phyloP scores from a whole-genome alignment of 129 eudicot genomes.

The Flaveria ramosissima region DNA sequence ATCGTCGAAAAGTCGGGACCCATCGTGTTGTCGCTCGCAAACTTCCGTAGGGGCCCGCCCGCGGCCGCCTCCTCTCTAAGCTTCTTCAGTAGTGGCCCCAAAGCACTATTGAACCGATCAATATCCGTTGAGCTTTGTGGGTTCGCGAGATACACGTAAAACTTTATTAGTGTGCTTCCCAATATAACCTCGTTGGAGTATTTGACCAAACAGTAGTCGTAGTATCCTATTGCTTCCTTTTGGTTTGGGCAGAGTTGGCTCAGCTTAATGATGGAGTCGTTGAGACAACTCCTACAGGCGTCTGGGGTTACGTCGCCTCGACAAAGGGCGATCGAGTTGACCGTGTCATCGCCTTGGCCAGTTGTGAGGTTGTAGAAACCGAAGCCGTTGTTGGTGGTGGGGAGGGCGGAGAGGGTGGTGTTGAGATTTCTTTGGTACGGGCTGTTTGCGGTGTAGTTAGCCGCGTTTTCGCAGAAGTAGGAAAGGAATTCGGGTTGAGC shows the following conservation, averaged over 20 bases:
- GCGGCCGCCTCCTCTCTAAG: conserved; percentile 25
- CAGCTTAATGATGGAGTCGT: conserved; percentile 2
- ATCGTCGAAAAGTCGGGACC: conserved; percentile 22
- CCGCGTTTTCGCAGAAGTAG: background rate
- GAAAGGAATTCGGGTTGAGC: conserved; percentile 17
- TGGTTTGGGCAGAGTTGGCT: conserved; percentile 32
- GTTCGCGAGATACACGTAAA: background rate
- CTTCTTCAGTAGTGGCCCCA: conserved; percentile 13
- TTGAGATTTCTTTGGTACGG: background rate
- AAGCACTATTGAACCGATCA: conserved; percentile 14
- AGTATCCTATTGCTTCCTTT: conserved; percentile 39
- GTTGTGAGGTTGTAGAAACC: conserved; percentile 39
- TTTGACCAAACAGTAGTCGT: conserved; percentile 37
- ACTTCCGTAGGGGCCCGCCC: conserved; percentile 27
- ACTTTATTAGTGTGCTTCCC: background rate
- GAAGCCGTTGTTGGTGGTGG: background rate
- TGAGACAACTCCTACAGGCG: conserved; percentile 35
- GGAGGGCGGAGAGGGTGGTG: background rate
- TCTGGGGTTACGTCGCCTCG: conserved; percentile 40
- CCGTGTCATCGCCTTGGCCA: conserved; percentile 24
- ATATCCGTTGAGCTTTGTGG: background rate
- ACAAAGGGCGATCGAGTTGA: conserved; percentile 42
- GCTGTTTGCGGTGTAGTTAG: background rate
- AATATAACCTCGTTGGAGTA: conserved; percentile 37
- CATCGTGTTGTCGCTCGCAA: conserved; percentile 22